These are phyloP conservation scores for Aspergillus avenaceus DNA, from an alignment of 495 filamentous ascomycete genomes.

Conservation along the genomic window DNA sequence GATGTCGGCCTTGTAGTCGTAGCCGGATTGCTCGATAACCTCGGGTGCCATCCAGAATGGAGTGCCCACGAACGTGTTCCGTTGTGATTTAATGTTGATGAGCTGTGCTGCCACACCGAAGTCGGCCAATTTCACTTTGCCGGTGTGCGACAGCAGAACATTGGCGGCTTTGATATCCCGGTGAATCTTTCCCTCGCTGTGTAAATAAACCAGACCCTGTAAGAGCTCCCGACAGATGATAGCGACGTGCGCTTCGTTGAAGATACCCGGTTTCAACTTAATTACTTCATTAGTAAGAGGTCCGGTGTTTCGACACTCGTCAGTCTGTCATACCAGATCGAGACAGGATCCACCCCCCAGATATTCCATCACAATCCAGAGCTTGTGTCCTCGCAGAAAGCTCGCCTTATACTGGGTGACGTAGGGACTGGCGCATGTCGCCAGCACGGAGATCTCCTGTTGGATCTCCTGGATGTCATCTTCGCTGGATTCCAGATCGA, in stretches of 20 bases:
- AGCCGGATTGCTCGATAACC: constrained; percentile 94
- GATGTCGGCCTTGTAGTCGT: constrained; percentile 96
- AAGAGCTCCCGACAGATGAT: constrained; percentile 92
- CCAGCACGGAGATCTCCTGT: constrained; percentile 92
- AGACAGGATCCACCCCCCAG: constrained; percentile 90
- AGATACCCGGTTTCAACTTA: constrained; percentile 86
- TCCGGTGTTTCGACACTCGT: no score
- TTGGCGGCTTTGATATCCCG: constrained; percentile 98
- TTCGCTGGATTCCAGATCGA: constrained; percentile 96
- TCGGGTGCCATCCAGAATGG: constrained; percentile 99
- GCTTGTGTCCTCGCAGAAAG: constrained; percentile 87
- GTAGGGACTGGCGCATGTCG: constrained; percentile 86
- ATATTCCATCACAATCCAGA: constrained; percentile 99
- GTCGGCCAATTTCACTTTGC: constrained; percentile 94
- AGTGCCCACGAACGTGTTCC: constrained; percentile 98
- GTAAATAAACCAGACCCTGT: constrained; percentile 86
- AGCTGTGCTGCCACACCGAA: constrained; percentile 97
- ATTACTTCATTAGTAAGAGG: constrained; percentile 20
- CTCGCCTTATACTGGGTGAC: constrained; percentile 96
- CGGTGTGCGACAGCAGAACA: constrained; percentile 77
- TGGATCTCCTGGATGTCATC: constrained; percentile 98
- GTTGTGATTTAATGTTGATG: constrained; percentile 95
- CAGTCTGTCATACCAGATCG: constrained; percentile 70
- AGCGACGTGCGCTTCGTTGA: constrained; percentile 87
- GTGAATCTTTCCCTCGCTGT: constrained; percentile 93